Conservation (phyloP, 2,329 filamentous ascomycete species). For the Gyromitra esculenta region DNA sequence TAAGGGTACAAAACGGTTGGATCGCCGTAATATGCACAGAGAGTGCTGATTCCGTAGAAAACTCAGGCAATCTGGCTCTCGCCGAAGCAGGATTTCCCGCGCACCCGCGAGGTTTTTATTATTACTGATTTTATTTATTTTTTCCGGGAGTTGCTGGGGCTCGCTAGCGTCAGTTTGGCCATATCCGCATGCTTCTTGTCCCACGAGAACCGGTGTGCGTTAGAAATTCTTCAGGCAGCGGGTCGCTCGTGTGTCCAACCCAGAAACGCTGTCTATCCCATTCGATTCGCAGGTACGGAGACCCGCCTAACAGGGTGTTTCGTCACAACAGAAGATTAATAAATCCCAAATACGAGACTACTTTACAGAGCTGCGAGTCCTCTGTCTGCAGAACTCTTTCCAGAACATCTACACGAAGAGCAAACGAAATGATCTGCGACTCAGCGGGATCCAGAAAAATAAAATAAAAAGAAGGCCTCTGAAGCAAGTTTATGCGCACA, state of each 20-base stretch:
- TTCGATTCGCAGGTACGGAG: slow-evolving; percentile 8
- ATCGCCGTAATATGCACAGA: slow-evolving; percentile 8
- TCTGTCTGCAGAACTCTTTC: neutral
- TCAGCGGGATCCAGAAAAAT: neutral
- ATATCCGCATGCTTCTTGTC: slow-evolving; percentile 19
- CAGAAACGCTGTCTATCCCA: slow-evolving; percentile 23
- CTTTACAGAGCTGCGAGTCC: slow-evolving; percentile 1
- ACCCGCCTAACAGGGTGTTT: neutral
- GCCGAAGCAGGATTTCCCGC: slow-evolving; percentile 34
- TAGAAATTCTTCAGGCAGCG: slow-evolving; percentile 39
- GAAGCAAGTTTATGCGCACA: slow-evolving; percentile 45
- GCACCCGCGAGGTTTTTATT: slow-evolving; percentile 37
- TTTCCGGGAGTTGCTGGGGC: slow-evolving; percentile 31
- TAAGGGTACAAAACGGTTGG: slow-evolving; percentile 11
- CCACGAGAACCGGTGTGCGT: slow-evolving; percentile 28
- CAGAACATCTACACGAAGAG: neutral
- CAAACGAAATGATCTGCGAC: slow-evolving; percentile 32
- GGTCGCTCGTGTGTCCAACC: slow-evolving; percentile 39
- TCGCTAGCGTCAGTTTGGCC: slow-evolving; percentile 42
- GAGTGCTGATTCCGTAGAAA: slow-evolving; percentile 3
- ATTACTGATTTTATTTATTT: slow-evolving; percentile 19
- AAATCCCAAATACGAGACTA: neutral
- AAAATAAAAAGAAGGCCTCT: neutral
- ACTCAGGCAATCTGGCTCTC: slow-evolving; percentile 21
- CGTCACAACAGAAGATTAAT: slow-evolving; percentile 5